Conservation (phyloP, 441 rosid species). For the Adansonia gregorii region DNA sequence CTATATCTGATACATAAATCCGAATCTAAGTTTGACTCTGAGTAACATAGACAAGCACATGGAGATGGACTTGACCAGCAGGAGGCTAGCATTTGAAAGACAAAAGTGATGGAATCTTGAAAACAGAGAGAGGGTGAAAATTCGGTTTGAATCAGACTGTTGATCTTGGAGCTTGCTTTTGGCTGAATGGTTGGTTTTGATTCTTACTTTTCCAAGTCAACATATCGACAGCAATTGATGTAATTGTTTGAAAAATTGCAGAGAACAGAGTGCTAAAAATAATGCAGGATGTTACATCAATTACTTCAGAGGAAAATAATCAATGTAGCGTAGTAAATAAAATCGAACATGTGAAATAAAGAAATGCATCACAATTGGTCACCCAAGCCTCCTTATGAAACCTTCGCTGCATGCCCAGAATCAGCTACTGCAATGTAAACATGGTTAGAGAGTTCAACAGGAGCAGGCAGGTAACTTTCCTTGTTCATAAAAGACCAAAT, state of each 20-base stretch:
- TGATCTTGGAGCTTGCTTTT: neutral
- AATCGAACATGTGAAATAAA: neutral
- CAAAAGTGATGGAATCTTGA: too few relatives aligned
- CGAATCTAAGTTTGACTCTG: too few relatives aligned
- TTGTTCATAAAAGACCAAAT: neutral
- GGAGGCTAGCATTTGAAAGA: too few relatives aligned
- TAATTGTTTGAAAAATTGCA: neutral
- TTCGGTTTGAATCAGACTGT: too few relatives aligned
- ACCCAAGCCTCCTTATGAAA: neutral
- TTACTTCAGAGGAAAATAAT: neutral
- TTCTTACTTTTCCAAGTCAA: neutral
- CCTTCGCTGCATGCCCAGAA: neutral
- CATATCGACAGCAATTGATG: neutral
- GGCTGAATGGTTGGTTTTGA: neutral
- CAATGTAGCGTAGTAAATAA: neutral
- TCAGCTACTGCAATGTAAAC: neutral
- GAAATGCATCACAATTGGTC: neutral
- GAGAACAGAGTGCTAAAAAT: constrained; percentile 41
- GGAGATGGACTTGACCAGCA: too few relatives aligned
- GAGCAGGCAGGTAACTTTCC: neutral
- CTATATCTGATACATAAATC: too few relatives aligned
- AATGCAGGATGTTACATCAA: neutral
- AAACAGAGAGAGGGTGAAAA: too few relatives aligned
- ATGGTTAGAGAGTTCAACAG: neutral
- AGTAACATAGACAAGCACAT: too few relatives aligned